These are phyloP conservation scores for Trypanosoma congolense DNA, from an alignment of 208 protist genomes.

Conservation along the genomic window DNA sequence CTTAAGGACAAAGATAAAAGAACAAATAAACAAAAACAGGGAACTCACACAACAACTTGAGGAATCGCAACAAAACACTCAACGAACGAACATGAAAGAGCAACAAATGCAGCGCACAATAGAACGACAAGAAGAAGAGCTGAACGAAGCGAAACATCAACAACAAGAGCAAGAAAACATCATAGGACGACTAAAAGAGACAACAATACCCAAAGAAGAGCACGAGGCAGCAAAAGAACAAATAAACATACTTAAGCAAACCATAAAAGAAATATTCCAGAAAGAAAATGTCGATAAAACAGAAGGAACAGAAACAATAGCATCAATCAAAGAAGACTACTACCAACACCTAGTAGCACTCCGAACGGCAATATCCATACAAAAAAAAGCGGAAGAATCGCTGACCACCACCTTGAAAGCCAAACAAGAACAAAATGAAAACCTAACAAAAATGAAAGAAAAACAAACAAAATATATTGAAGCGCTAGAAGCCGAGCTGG, in stretches of 20 bases:
- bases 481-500: constrained; percentile 1
- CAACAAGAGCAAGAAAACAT: constrained; percentile 31
- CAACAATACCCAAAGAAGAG: constrained; percentile 48
- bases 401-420: no score
- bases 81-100: no score
- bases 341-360: not conserved
- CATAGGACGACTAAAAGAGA: constrained; percentile 1
- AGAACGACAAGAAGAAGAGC: constrained; percentile 24
- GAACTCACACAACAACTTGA: no score
- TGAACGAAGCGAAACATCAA: constrained; percentile 25
- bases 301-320: not conserved
- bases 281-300: not conserved
- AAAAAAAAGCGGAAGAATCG: not conserved
- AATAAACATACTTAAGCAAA: constrained; percentile 30
- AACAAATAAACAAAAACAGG: no score
- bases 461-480: no score
- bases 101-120: no score
- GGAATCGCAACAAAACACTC: no score
- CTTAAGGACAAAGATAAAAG: no score
- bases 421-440: no score
- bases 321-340: not conserved
- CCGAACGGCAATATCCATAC: not conserved
- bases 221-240: constrained; percentile 50
- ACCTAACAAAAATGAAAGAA: no score
- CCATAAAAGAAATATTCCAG: not conserved